Evolutionary conservation across 306 rosid genomes (phyloP), one percentile per base, ranked within the genome.

Genomic region (Hylodesmum podocarpum): DNA sequence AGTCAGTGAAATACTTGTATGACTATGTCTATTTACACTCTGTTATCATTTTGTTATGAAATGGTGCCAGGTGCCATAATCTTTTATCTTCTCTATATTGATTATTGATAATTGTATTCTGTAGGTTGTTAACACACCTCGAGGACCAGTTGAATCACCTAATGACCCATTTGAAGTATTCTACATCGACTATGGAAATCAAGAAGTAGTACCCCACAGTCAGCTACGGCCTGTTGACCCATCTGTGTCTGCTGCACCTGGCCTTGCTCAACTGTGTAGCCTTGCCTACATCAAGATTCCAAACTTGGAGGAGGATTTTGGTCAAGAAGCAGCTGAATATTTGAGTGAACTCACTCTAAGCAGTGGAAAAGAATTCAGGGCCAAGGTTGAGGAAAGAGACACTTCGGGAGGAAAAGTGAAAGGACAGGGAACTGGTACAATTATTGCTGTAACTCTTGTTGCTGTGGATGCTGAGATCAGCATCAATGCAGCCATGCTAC

Each of bases 391-490:
- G 87, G 99, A 95, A 51, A 88, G 75, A 78, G 99, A 95, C 72
- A 68, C 91, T 12, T 80, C 97, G 0, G 99, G 96, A 22, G 99
- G 97, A 63, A 95, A 95, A 82, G 90, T 83, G 27, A 96, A 89
- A 78, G 97, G 97, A 4, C 98, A 92, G 82, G 99, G 99, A 62
- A 95, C 99, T 44, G 99, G 99, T 15, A 66, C 91, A n/a, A 55
- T 86, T 78, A 81, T 89, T 57, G 62, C 81, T 36, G 94, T 92
- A 24, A 92, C 97, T 49, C 97, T 95, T 66, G 97, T 89, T 29
- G 93, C 97, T 27, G 97, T 84, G 24, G 96, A 91, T 77, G 79
- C 96, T 67, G 99, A 95, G 83, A 87, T 89, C 82, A 92, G 98
- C 39, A 46, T 95, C 54, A 95, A 95, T 67, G 94, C 98, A 33